Base-by-base conservation (phyloP, 305 asterid genomes). In the Stenogyne calaminthoides region DNA sequence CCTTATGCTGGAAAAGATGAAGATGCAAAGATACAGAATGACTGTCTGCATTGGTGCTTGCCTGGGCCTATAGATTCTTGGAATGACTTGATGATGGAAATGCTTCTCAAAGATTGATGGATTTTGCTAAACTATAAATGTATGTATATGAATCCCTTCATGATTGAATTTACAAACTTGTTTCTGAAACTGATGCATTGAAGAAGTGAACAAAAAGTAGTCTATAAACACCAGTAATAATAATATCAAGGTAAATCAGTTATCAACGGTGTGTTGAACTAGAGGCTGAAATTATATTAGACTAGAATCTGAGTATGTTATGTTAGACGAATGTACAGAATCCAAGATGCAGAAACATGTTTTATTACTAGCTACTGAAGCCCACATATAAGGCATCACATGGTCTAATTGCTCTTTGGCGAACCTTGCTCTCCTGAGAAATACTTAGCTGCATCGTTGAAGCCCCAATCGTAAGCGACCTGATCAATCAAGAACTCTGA, bases 1-100 rank as follows among this genome's bases (percentile, higher is more conserved):
- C 94, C 94, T 1, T 86, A 80, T 58, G 81, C 74, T 0, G 80
- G 79, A n/a, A 80, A 78, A 73, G 88, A 82, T 49, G 71, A 57
- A 67, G 42, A 80, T 59, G 81, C 68, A 10, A 67, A 81, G 65
- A 71, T 88, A 9, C 96, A 90, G 74, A 88, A 90, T 81, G 96
- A 90, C 71, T 88, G 92, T 73, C 66, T 90, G 29, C 95, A 88
- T 56, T 90, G 96, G 95, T 90, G 96, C 71, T 83, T 90, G 79
- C 96, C 95, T 0, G 95, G 95, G 2, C 96, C 96, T 0, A 87
- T 90, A 58, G 95, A 88, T 47, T 84, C 92, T 27, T 90, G 96
- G 96, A 88, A 87, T 80, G 95, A 87, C 69, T 72, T 90, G 76
- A 79, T 88, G 75, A 67, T 81, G 86, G 77, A 80, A 80, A 79